These are phyloP conservation scores for Apiotrichum gamsii DNA, from an alignment of 1,284 basidiomycete species.

Conservation along the genomic window DNA sequence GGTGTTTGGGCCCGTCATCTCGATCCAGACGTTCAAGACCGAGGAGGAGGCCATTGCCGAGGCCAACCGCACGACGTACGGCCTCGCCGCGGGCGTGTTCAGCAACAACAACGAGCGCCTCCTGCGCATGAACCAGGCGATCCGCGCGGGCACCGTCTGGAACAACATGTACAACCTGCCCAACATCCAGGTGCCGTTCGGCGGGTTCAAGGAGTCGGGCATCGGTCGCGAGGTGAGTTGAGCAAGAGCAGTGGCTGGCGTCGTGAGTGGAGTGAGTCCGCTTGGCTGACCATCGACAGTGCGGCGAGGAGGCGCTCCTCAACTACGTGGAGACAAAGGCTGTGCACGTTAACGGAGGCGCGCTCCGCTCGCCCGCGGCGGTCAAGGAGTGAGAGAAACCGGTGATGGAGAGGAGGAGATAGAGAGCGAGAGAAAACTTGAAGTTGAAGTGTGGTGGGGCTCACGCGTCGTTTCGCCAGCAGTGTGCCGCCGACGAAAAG, in stretches of 20 bases:
- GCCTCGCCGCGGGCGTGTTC: slow-evolving; percentile 79
- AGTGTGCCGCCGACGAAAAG: too few relatives aligned
- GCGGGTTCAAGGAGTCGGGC: slow-evolving; percentile 27
- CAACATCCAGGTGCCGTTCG: slow-evolving; percentile 9
- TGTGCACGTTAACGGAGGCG: slow-evolving; percentile 46
- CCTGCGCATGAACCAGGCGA: slow-evolving; percentile 69
- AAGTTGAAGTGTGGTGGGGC: too few relatives aligned
- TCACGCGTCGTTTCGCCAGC: too few relatives aligned
- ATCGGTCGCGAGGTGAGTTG: slow-evolving; percentile 8
- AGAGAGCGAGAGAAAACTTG: too few relatives aligned
- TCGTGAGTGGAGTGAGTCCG: background rate
- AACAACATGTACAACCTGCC: slow-evolving; percentile 15
- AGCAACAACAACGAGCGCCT: slow-evolving; percentile 79
- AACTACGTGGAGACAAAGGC: slow-evolving; percentile 18
- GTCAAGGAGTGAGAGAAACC: too few relatives aligned
- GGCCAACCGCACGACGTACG: slow-evolving; percentile 79
- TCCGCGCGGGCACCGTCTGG: slow-evolving; percentile 70
- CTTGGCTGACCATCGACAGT: background rate
- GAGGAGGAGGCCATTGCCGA: slow-evolving; percentile 55
- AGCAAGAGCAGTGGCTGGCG: too few relatives aligned
- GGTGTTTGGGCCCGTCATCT: slow-evolving; percentile 51
- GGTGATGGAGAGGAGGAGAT: too few relatives aligned
- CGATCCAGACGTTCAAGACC: slow-evolving; percentile 45
- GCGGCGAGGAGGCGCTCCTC: slow-evolving; percentile 9
- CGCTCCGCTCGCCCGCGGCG: slow-evolving; percentile 13